Conservation (phyloP, 2,329 filamentous ascomycete genomes). For the Neonectria hederae region DNA sequence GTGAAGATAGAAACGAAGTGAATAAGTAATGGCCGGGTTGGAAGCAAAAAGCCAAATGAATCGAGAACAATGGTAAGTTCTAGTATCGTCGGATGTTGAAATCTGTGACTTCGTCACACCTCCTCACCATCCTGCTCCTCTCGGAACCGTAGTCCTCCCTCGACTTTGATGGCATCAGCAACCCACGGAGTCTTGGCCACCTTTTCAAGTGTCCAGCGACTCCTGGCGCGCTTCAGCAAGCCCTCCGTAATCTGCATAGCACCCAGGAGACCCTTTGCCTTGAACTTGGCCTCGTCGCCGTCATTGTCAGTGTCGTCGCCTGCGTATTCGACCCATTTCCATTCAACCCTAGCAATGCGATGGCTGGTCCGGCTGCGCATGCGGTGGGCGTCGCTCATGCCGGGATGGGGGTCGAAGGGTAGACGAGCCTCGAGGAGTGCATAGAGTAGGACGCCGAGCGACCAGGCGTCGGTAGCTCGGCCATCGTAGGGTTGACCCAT, state of each 20-base stretch:
- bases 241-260: constrained; percentile 86
- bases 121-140: constrained; percentile 68
- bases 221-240: constrained; percentile 82
- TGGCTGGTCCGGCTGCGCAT: constrained; percentile 87
- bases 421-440: constrained; percentile 92
- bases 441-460: constrained; percentile 90
- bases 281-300: constrained; percentile 66
- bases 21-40: constrained; percentile 10
- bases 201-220: constrained; percentile 78
- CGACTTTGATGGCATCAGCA: constrained; percentile 73
- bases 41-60: constrained; percentile 7
- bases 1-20: constrained; percentile 11
- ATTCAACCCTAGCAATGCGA: constrained; percentile 94
- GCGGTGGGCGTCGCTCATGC: constrained; percentile 77
- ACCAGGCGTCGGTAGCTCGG: constrained; percentile 92
- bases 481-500: constrained; percentile 96
- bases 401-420: constrained; percentile 90
- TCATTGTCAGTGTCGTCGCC: constrained; percentile 90
- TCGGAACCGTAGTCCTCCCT: constrained; percentile 67
- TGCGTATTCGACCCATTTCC: constrained; percentile 90
- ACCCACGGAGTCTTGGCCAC: constrained; percentile 83
- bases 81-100: neutral
- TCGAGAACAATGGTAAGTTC: neutral
- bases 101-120: constrained; percentile 47
- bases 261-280: constrained; percentile 72